Base-by-base conservation (phyloP, 2,329 filamentous ascomycete species). In the Metarhizium robertsii region DNA sequence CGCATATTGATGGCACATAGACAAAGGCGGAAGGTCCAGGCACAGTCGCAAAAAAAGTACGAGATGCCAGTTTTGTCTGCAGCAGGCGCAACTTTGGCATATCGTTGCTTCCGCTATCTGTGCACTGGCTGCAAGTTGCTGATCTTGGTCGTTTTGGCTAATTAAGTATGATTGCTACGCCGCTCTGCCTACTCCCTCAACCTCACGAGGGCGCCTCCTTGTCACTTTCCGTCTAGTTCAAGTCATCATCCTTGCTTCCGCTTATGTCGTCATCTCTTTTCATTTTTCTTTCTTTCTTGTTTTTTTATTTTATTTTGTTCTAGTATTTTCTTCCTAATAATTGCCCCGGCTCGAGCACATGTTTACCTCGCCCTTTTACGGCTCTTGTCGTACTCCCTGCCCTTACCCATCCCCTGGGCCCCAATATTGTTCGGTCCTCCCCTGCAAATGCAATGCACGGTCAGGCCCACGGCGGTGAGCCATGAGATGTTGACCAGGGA, bases 401-500 rank as follows among this genome's bases (percentile, higher is more conserved):
- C 45, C 20, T 29, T 50, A 50, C 48, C 30, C 32, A 38, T 40
- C 32, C 30, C 32, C 32, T 10, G 13, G 30, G 6, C 48, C 10
- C 30, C 32, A 36, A 25, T 32, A 30, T 43, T 52, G 14, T 29
- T 32, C 36, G 14, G 25, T 14, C n/a, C 11, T 42, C 50, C 50
- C 50, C 36, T 52, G 34, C 50, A 42, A 30, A 13, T 45, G 49
- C 49, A 43, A 52, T 52, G 36, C 50, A 43, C 50, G 50, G 36
- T 43, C 36, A 43, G 25, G 36, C 20, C 25, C 50, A 25, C 38
- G 50, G 38, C 50, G 50, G n/a, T 43, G 25, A 52, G 45, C 45
- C 45, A 30, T 30, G 45, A 30, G 45, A 29, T 29, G 25, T 20
- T 30, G 20, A 30, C 45, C 45, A 48, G 45, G 45, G 45, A 30